Percentiles rank a stretch among this genome's conserved stretches.
These are phyloP conservation scores for Colletotrichum sp. DNA, from an alignment of 2,329 filamentous ascomycete species.

Conservation along the genomic window DNA sequence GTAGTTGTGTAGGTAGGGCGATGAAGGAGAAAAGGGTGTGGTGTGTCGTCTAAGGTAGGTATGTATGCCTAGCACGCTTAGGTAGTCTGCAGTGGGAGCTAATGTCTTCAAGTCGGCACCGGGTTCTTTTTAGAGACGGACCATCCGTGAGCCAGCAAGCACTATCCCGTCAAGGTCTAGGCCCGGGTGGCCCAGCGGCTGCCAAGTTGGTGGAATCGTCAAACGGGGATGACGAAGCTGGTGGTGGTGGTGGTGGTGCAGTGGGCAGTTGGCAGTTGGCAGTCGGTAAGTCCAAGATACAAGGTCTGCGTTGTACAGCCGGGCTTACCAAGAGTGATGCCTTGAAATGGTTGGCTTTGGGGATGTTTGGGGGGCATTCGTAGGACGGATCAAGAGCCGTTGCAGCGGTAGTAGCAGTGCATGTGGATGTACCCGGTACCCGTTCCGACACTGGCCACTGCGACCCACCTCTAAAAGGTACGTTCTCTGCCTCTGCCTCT, in stretches of 20 bases:
- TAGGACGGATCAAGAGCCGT: not conserved
- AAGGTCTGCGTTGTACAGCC: not conserved
- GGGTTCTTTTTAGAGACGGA: conserved; percentile 10
- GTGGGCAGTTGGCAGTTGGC: conserved; percentile 1
- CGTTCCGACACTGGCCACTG: not conserved
- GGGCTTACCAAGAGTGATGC: not conserved
- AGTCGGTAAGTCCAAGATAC: not conserved
- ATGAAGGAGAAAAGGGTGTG: not conserved
- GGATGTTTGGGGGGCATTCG: not conserved
- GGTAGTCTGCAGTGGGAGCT: conserved; percentile 5
- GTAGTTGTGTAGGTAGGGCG: not conserved
- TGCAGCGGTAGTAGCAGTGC: conserved; percentile 3
- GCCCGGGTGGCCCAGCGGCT: conserved; percentile 3
- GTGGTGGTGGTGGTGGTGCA: not conserved
- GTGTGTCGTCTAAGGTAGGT: not conserved
- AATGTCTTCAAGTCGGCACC: conserved; percentile 6
- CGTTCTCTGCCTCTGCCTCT: not conserved
- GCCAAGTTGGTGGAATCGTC: conserved; percentile 3
- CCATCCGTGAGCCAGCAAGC: conserved; percentile 5
- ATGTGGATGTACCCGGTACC: conserved; percentile 16
- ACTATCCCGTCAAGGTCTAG: conserved; percentile 17
- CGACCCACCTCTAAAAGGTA: not conserved
- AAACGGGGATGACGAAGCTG: conserved; percentile 19
- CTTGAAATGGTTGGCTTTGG: not conserved
- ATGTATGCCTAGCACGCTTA: not conserved